phyloP scores from a whole-genome alignment of 2,329 filamentous ascomycete species.

The Fusarium ambrosium region DNA sequence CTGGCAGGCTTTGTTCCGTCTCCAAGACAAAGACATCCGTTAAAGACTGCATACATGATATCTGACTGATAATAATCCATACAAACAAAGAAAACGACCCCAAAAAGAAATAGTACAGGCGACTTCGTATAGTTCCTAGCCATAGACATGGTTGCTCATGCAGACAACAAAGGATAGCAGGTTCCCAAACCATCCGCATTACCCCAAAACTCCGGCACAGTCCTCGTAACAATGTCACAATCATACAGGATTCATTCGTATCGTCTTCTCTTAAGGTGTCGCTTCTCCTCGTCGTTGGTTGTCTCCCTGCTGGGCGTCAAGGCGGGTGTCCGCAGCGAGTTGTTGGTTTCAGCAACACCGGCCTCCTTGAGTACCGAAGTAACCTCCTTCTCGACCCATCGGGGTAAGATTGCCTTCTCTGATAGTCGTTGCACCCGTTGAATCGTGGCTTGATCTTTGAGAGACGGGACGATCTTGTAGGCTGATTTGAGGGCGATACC shows the following conservation, averaged over 20 bases:
- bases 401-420: not conserved
- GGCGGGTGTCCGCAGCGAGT: not conserved
- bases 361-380: not conserved
- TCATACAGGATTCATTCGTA: not conserved
- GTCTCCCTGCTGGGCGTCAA: not conserved
- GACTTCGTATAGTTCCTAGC: not conserved
- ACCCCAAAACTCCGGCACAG: not conserved
- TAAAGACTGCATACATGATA: not conserved
- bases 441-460: not conserved
- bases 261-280: not conserved
- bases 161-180: not conserved
- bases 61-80: not conserved
- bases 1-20: not conserved
- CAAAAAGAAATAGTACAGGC: not conserved
- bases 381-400: conserved; percentile 12
- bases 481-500: conserved; percentile 18
- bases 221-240: not conserved
- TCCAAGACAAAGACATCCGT: not conserved
- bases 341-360: not conserved
- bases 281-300: not conserved
- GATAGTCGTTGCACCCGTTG: not conserved
- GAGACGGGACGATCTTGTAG: conserved; percentile 1
- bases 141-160: not conserved
- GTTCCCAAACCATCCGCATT: not conserved
- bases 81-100: not conserved